Conservation (phyloP, 331 rosid species). For the Malus hybrid region DNA sequence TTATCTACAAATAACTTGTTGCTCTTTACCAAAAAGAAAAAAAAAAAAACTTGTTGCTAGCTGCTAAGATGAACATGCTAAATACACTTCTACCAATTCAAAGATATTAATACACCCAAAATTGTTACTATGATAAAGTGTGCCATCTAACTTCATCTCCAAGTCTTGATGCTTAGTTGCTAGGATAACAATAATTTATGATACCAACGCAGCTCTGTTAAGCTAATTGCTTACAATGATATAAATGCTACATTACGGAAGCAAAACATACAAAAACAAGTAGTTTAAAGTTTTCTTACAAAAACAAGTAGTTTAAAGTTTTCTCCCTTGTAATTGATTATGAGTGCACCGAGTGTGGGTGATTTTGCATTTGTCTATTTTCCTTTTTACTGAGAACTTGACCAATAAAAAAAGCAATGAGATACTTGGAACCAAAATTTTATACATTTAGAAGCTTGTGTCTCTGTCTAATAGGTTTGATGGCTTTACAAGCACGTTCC, state of each 20-base stretch:
- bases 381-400: background rate
- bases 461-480: conserved; percentile 55
- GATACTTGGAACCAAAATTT: background rate
- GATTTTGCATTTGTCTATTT: background rate
- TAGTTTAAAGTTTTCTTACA: background rate
- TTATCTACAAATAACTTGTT: background rate
- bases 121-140: background rate
- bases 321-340: background rate
- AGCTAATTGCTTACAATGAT: background rate
- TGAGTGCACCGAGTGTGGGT: background rate
- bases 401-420: background rate
- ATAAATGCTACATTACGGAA: background rate
- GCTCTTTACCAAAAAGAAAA: no score
- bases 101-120: background rate
- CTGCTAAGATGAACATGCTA: background rate
- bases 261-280: background rate
- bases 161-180: background rate
- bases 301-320: no score
- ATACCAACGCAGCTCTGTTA: background rate
- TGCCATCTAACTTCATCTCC: background rate
- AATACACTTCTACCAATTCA: background rate
- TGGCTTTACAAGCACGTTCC: conserved; percentile 97
- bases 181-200: background rate
- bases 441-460: conserved; percentile 7
- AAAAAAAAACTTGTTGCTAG: background rate